Conservation (phyloP, 73 alveolate species). For the Symbiodinium natans region DNA sequence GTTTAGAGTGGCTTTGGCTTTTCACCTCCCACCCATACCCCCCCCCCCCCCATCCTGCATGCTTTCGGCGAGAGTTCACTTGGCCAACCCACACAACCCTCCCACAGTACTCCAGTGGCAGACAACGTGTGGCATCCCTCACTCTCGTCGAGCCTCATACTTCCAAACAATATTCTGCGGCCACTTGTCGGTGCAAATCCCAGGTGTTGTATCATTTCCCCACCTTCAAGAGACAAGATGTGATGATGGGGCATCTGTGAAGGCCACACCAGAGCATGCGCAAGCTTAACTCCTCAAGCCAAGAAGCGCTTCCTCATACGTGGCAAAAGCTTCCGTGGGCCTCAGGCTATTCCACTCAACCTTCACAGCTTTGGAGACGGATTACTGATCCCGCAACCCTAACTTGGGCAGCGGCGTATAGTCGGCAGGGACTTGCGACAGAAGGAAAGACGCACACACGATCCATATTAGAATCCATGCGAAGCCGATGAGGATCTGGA, state of each 20-base stretch:
- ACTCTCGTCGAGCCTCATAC: conserved; percentile 79
- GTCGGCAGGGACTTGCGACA: conserved; percentile 97
- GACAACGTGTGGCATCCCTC: too few species aligned
- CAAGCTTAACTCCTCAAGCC: too few species aligned
- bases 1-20: too few species aligned
- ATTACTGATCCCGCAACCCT: neutral
- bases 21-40: too few species aligned
- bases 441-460: conserved; percentile 96
- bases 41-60: too few species aligned
- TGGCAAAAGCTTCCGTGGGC: conserved; percentile 64
- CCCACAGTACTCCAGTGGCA: too few species aligned
- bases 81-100: too few species aligned
- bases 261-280: too few species aligned
- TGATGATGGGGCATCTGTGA: too few species aligned
- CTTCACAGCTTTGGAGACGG: neutral
- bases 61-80: too few species aligned
- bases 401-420: conserved; percentile 26
- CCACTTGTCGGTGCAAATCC: conserved; percentile 91
- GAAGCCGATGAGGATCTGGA: conserved; percentile 95
- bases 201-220: conserved; percentile 55
- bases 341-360: neutral
- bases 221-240: neutral
- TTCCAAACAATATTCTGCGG: conserved; percentile 45
- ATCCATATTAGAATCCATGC: conserved; percentile 97
- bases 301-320: conserved; percentile 62